phyloP scores from a whole-genome alignment of 202 grass and related monocot genomes.

The Schoenoplectus tabernaemontani region DNA sequence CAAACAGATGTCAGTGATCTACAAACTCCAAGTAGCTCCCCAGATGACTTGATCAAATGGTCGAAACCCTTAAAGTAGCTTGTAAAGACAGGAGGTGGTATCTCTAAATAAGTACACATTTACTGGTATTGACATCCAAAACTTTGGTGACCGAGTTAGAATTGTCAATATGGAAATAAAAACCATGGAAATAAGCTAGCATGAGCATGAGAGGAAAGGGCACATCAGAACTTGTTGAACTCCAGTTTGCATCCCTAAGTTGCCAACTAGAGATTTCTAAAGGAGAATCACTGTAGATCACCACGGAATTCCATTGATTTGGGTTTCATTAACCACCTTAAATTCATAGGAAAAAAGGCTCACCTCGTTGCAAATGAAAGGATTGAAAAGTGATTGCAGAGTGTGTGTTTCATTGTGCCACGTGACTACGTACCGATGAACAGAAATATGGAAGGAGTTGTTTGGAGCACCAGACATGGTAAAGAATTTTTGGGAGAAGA shows the following conservation, averaged over 20 bases:
- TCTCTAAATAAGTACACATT: not conserved
- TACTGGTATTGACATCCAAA: not conserved
- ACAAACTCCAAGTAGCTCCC: not conserved
- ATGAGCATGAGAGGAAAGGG: not conserved
- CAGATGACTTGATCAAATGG: not conserved
- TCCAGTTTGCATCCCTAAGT: not conserved
- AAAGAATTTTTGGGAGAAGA: not conserved
- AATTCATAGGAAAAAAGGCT: not conserved
- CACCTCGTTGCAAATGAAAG: not conserved
- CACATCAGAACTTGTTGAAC: not conserved
- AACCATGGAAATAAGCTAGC: not conserved
- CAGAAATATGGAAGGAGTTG: not conserved
- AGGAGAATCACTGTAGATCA: not conserved
- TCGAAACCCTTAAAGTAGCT: not conserved
- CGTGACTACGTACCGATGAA: not conserved
- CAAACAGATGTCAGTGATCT: no score
- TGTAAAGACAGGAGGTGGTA: not conserved
- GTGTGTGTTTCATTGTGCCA: not conserved
- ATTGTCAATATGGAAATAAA: not conserved
- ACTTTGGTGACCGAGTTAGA: not conserved
- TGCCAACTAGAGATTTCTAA: not conserved
- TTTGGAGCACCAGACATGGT: not conserved
- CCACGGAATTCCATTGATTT: not conserved
- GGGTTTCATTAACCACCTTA: not conserved
- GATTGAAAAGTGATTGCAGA: not conserved